These are phyloP conservation scores for Arachis monticola DNA, from an alignment of 331 rosid genomes.

Conservation along the genomic window DNA sequence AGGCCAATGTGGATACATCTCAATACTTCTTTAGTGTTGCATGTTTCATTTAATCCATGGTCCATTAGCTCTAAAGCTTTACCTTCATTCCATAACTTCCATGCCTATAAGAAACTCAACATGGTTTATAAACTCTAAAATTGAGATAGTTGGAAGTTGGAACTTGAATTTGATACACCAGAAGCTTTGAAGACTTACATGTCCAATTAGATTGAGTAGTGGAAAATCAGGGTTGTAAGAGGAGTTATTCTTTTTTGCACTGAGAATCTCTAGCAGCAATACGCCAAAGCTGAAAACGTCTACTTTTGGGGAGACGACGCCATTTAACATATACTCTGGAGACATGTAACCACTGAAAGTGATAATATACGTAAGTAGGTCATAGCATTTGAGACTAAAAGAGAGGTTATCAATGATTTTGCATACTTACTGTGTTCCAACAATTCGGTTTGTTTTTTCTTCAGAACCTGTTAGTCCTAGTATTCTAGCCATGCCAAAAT, in stretches of 20 bases:
- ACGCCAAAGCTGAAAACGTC: conserved; percentile 53
- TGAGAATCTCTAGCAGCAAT: conserved; percentile 46
- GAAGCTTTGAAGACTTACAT: conserved; percentile 34
- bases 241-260: conserved; percentile 42
- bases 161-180: not conserved
- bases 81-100: conserved; percentile 11
- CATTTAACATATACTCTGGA: conserved; percentile 45
- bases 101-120: not conserved
- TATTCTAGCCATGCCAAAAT: conserved; percentile 52
- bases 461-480: conserved; percentile 31
- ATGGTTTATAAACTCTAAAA: not conserved
- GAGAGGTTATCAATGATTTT: not conserved
- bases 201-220: conserved; percentile 48
- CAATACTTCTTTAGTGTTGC: not conserved
- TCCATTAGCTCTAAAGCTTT: not conserved
- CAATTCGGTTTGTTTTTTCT: conserved; percentile 46
- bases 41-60: not conserved
- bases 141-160: not conserved
- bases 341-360: conserved; percentile 39
- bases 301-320: conserved; percentile 41
- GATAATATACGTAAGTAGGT: not conserved
- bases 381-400: not conserved
- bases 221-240: conserved; percentile 12
- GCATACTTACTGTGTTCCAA: conserved; percentile 51
- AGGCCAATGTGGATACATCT: conserved; percentile 41